Conservation (phyloP, 192 early-diverging fungal genomes). For the Coemansia sp. region DNA sequence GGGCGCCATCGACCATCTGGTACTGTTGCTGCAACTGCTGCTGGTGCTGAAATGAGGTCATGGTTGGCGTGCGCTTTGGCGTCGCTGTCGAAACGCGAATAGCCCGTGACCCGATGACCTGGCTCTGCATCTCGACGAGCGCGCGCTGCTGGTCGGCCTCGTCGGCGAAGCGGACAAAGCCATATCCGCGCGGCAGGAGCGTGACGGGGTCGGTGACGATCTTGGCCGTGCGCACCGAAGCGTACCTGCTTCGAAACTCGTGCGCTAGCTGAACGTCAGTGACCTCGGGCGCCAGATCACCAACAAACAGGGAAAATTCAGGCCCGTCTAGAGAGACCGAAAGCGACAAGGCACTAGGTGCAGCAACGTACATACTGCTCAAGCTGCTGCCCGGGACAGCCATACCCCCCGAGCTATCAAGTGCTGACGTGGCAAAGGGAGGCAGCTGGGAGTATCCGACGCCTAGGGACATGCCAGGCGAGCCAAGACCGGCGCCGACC, state of each 20-base stretch:
- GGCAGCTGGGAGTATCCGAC: not conserved
- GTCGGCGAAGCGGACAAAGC: conserved; percentile 92
- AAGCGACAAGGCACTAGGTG: conserved; percentile 46
- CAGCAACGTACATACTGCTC: not conserved
- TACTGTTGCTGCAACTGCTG: conserved; percentile 1
- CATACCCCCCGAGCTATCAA: not conserved
- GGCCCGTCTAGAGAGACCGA: conserved; percentile 55
- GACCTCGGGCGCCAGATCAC: conserved; percentile 90
- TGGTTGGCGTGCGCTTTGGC: conserved; percentile 44
- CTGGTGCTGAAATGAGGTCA: conserved; percentile 14
- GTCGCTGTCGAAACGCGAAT: conserved; percentile 93
- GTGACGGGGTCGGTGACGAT: conserved; percentile 91
- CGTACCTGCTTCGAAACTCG: conserved; percentile 84
- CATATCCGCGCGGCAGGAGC: conserved; percentile 85
- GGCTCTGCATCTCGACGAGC: conserved; percentile 88
- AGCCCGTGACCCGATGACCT: conserved; percentile 76
- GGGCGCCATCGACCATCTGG: not conserved
- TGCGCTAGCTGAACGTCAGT: conserved; percentile 72
- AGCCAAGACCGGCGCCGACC: conserved; percentile 55
- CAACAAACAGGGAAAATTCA: conserved; percentile 95
- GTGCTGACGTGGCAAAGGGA: not conserved
- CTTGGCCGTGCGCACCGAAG: conserved; percentile 88
- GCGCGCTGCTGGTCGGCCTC: conserved; percentile 90
- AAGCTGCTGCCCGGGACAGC: not conserved
- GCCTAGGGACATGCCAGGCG: not conserved